Evolutionary conservation across 2,329 filamentous ascomycete species (phyloP).

Genomic region (Diaporthe sp.): DNA sequence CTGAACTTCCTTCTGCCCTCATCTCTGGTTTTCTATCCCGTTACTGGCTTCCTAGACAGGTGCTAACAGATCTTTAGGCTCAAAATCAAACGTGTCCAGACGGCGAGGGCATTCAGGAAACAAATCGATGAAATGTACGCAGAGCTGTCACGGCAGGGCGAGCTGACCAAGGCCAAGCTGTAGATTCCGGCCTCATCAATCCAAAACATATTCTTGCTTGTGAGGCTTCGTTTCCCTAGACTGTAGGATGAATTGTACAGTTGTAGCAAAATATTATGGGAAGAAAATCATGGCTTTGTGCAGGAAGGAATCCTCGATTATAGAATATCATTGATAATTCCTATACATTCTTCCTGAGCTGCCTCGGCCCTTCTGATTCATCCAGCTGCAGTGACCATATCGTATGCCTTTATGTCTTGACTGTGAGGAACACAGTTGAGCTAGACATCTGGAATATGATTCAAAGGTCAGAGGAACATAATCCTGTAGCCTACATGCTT

Average conservation of each 20-base stretch:
- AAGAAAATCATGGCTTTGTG: not conserved
- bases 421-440: too few species aligned
- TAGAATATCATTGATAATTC: not conserved
- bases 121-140: slow-evolving; percentile 70
- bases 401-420: too few species aligned
- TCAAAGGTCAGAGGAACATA: not conserved
- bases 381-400: not conserved
- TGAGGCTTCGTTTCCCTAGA: not conserved
- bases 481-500: not conserved
- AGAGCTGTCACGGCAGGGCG: slow-evolving; percentile 59
- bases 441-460: too few species aligned
- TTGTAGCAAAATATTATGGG: not conserved
- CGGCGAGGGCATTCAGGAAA: slow-evolving; percentile 63
- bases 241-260: not conserved
- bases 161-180: slow-evolving; percentile 58
- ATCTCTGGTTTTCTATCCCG: too few species aligned
- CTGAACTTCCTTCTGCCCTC: not conserved
- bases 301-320: not conserved
- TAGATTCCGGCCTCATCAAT: slow-evolving; percentile 44
- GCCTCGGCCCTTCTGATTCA: not conserved
- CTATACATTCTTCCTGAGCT: not conserved
- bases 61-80: slow-evolving; percentile 55
- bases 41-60: not conserved
- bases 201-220: not conserved
- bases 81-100: slow-evolving; percentile 71